Conservation (phyloP, 1,284 basidiomycete genomes). For the Trametes polyzona region DNA sequence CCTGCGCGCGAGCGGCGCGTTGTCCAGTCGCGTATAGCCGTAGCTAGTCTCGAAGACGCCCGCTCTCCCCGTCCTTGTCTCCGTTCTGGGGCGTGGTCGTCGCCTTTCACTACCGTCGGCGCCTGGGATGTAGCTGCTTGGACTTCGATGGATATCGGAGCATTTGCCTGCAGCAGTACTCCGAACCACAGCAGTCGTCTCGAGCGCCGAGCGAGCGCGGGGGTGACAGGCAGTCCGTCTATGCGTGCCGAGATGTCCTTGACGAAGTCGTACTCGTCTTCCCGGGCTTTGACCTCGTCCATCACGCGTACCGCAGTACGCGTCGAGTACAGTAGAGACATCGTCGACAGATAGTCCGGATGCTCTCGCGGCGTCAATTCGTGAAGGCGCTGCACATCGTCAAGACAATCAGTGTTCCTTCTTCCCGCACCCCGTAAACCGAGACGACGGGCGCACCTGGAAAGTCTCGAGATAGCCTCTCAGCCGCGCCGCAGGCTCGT, state of each 20-base stretch:
- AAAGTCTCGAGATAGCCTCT: conserved; percentile 76
- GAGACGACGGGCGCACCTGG: conserved; percentile 55
- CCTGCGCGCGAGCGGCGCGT: conserved; percentile 46
- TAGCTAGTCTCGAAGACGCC: conserved; percentile 39
- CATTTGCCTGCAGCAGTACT: conserved; percentile 19
- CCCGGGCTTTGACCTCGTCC: conserved; percentile 80
- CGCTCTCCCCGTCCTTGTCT: neutral
- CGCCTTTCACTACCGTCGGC: too few relatives aligned
- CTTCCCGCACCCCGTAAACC: neutral
- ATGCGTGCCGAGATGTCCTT: conserved; percentile 66
- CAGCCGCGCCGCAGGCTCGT: conserved; percentile 77
- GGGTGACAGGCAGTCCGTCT: conserved; percentile 55
- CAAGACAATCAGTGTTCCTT: neutral
- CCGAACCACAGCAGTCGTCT: conserved; percentile 77
- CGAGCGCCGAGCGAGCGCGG: conserved; percentile 66
- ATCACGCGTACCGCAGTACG: conserved; percentile 75
- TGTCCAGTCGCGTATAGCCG: conserved; percentile 48
- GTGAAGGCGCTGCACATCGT: conserved; percentile 53
- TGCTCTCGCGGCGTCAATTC: conserved; percentile 72
- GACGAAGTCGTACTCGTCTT: conserved; percentile 80
- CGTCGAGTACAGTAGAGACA: conserved; percentile 68
- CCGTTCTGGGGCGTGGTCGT: neutral
- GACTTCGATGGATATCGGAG: too few relatives aligned
- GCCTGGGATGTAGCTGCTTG: too few relatives aligned
- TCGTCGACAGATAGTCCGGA: conserved; percentile 66